Base-by-base conservation (phyloP, 1,139 yeast genomes). In the Arxiozyma telluris region DNA sequence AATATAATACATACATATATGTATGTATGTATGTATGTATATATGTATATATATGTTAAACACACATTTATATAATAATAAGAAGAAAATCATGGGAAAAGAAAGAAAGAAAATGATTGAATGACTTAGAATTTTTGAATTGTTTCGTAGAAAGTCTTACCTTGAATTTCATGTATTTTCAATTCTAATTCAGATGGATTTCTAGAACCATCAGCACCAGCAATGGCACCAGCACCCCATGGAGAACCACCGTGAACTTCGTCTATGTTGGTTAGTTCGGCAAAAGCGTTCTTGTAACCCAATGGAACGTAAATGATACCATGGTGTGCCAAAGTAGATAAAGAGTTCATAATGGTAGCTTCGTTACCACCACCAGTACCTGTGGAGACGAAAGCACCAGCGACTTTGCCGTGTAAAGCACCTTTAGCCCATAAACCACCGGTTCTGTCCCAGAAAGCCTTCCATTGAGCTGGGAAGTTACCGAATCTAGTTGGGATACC, bases 401-500 rank as follows among this genome's bases (percentile, higher is more conserved):
- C 90, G 61, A 79, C 79, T 73, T 87, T 87, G 66, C 91, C 94
- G 65, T 78, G 73, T 57, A 87, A 76, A 56, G 82, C 82, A 70
- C 95, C 94, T 53, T 71, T 59, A 54, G 87, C 89, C 96, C 96
- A 87, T 60, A 87, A 74, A 53, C 87, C 87, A 67, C 94, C 94
- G 54, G 94, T 85, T 53, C 81, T 71, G 66, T 87, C 95, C 84
- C 90, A 83, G 78, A 84, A 87, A 15, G 90, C 75, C 72, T 83
- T 83, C 79, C 83, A 80, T 75, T 87, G 95, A 48, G 90, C 86
- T 59, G 95, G 89, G 74, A 79, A 76, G 74, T 79, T 83, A 73
- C 95, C 96, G 70, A 70, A 87, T 75, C 96, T 81, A 57, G 95
- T 87, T 68, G 95, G 93, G 60, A 87, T 72, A 69, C 96, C 96